Evolutionary conservation across 805 yeast species (phyloP).

Genomic region (Lipomyces mesembrius): DNA sequence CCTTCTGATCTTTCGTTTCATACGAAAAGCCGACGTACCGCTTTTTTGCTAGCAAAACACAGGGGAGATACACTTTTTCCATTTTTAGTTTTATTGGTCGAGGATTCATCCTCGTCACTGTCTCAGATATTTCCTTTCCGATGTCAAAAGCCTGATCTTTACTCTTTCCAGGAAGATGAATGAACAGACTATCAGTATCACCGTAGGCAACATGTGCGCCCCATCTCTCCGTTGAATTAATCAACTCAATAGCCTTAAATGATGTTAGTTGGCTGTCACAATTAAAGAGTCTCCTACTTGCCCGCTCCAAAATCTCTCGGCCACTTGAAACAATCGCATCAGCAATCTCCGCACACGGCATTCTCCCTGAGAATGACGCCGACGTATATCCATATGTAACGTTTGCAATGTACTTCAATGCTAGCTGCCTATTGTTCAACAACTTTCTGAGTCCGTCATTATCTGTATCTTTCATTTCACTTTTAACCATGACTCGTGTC

Average conservation of each 20-base stretch:
- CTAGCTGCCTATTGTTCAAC: constrained; percentile 78
- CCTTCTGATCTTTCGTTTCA: constrained; percentile 59
- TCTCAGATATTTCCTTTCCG: constrained; percentile 71
- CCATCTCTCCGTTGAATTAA: constrained; percentile 65
- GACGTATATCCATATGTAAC: constrained; percentile 96
- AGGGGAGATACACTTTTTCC: constrained; percentile 91
- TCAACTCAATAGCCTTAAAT: constrained; percentile 58
- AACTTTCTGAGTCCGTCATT: constrained; percentile 48
- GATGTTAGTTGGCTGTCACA: constrained; percentile 44
- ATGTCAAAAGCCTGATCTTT: constrained; percentile 74
- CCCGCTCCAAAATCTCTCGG: constrained; percentile 69
- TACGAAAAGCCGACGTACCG: constrained; percentile 87
- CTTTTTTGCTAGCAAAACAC: constrained; percentile 80
- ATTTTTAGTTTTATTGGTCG: constrained; percentile 82
- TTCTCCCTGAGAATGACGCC: constrained; percentile 92
- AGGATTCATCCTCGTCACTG: constrained; percentile 70
- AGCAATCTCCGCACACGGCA: constrained; percentile 96
- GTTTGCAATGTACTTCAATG: constrained; percentile 86
- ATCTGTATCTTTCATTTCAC: constrained; percentile 60
- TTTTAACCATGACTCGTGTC: constrained; percentile 76
- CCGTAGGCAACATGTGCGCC: constrained; percentile 96
- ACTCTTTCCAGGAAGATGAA: constrained; percentile 82
- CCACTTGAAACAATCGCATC: constrained; percentile 94
- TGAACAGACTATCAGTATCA: constrained; percentile 93
- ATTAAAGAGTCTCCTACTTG: background rate